Evolutionary conservation across 2,329 filamentous ascomycete genomes (phyloP).

Genomic region (Fusarium euwallaceae): DNA sequence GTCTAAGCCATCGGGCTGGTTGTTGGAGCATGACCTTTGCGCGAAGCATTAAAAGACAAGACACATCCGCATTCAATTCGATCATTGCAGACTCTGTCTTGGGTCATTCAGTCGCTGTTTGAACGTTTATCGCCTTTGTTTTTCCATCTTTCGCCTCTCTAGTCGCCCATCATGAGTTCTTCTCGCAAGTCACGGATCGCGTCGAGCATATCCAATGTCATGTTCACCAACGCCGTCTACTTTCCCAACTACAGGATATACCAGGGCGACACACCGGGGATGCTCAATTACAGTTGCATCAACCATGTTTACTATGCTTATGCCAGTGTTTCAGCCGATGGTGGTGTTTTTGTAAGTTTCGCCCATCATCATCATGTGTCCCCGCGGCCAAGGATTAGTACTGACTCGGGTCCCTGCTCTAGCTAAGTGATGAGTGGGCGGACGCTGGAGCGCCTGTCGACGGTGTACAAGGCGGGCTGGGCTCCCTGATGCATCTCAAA

Average conservation of each 20-base stretch:
- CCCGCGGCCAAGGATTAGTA: slow-evolving; percentile 12
- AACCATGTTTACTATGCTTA: slow-evolving; percentile 89
- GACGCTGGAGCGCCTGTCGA: slow-evolving; percentile 80
- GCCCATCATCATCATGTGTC: slow-evolving; percentile 17
- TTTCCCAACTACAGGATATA: slow-evolving; percentile 86
- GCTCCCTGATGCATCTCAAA: slow-evolving; percentile 81
- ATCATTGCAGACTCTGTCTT: slow-evolving; percentile 14
- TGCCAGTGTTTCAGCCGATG: slow-evolving; percentile 79
- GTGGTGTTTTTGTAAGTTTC: slow-evolving; percentile 78
- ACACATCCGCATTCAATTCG: slow-evolving; percentile 31
- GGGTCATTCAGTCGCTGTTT: slow-evolving; percentile 6
- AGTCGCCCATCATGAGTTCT: slow-evolving; percentile 55
- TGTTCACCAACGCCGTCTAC: slow-evolving; percentile 82
- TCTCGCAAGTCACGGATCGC: slow-evolving; percentile 62
- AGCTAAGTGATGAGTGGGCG: slow-evolving; percentile 86
- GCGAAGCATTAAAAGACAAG: slow-evolving; percentile 25
- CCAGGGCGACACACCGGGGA: slow-evolving; percentile 78
- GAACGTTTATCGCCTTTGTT: slow-evolving; percentile 1
- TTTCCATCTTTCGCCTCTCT: background rate
- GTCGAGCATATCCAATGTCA: slow-evolving; percentile 60
- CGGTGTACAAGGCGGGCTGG: slow-evolving; percentile 77
- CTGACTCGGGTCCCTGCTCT: slow-evolving; percentile 46
- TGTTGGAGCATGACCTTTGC: slow-evolving; percentile 36
- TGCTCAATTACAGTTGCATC: slow-evolving; percentile 80
- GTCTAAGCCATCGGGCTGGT: slow-evolving; percentile 25